These are phyloP conservation scores for Sphagnum contortum DNA, from an alignment of 225 moss, liverwort and hornwort genomes.

Conservation along the genomic window DNA sequence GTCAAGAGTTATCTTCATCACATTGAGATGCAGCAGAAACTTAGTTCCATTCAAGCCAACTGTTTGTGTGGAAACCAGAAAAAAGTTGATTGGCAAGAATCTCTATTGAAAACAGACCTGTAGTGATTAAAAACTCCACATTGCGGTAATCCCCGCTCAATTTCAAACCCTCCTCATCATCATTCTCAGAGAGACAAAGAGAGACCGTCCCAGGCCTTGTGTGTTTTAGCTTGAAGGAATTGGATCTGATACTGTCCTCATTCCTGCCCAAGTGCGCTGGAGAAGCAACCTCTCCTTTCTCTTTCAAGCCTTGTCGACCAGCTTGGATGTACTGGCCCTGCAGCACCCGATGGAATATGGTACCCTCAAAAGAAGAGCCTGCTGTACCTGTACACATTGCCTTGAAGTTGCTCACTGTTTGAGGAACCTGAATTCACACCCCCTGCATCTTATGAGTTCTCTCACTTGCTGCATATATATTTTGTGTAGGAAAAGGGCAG, in stretches of 20 bases:
- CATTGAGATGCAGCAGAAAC: too few relatives aligned
- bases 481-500: too few relatives aligned
- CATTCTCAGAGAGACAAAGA: constrained; percentile 81
- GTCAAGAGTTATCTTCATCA: too few relatives aligned
- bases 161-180: constrained; percentile 74
- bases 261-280: constrained; percentile 61
- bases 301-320: constrained; percentile 78
- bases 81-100: not conserved
- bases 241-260: constrained; percentile 64
- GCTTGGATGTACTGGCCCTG: constrained; percentile 87
- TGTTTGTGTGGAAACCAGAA: not conserved
- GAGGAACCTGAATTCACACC: constrained; percentile 54
- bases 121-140: constrained; percentile 95
- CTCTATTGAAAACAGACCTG: constrained; percentile 26
- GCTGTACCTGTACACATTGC: constrained; percentile 70
- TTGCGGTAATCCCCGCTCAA: constrained; percentile 76
- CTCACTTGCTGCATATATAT: too few relatives aligned
- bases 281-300: constrained; percentile 72
- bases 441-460: too few relatives aligned
- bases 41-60: too few relatives aligned
- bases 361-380: constrained; percentile 80
- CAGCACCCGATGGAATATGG: constrained; percentile 79
- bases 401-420: constrained; percentile 87
- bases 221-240: constrained; percentile 67
- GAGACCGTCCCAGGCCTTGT: constrained; percentile 80